Conservation (phyloP, 208 protist species). For the Trichomonas vaginalis region DNA sequence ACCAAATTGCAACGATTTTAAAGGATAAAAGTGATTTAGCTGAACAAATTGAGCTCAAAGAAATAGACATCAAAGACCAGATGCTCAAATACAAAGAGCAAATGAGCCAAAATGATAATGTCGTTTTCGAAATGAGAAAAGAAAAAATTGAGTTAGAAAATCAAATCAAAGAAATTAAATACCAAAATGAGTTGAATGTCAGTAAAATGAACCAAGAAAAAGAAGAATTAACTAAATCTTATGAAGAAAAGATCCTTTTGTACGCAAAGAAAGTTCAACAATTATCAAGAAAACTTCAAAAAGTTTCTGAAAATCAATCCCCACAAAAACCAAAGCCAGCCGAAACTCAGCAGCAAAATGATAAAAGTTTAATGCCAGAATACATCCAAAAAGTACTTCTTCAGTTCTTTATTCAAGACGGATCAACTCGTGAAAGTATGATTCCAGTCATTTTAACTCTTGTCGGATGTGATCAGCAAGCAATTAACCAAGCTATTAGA, state of each 20-base stretch:
- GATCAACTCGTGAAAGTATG: background rate
- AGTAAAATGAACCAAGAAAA: background rate
- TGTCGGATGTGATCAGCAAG: background rate
- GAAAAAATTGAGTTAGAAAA: background rate
- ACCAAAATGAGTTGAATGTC: background rate
- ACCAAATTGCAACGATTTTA: background rate
- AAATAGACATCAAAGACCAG: background rate
- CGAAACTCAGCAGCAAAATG: background rate
- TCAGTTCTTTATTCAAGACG: conserved; percentile 9
- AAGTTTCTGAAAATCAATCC: background rate
- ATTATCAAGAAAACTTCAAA: background rate
- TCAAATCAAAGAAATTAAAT: background rate
- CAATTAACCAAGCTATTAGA: background rate
- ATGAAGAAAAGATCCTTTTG: background rate
- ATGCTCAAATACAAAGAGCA: background rate
- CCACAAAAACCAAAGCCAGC: too few species aligned
- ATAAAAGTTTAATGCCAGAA: background rate
- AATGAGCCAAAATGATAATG: background rate
- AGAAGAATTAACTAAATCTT: background rate
- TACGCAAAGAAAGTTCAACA: background rate
- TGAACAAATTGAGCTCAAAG: background rate
- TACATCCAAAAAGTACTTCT: background rate
- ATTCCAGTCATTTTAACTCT: background rate
- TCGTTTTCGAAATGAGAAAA: background rate
- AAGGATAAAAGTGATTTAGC: background rate